Conservation (phyloP, 345 rosid species). For the Salix viminalis region DNA sequence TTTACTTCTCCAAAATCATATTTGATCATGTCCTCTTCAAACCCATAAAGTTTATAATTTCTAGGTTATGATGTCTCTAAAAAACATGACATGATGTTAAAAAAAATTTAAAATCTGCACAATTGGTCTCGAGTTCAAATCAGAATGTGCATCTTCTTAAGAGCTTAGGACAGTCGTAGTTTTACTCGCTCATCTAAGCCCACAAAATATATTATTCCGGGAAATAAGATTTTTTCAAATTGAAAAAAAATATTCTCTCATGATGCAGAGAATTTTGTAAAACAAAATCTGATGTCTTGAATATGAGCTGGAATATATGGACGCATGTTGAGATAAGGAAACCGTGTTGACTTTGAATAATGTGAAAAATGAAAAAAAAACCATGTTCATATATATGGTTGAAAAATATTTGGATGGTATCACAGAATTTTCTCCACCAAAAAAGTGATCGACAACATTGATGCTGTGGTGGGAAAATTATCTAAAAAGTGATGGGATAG, state of each 20-base stretch:
- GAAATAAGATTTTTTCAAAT: too few relatives aligned
- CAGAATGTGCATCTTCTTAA: fast-evolving
- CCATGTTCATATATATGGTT: background rate
- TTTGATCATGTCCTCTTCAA: background rate
- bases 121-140: too few relatives aligned
- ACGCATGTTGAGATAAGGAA: background rate
- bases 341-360: background rate
- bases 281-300: background rate
- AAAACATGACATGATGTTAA: too few relatives aligned
- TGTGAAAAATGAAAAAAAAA: background rate
- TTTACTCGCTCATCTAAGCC: fast-evolving
- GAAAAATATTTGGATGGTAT: background rate
- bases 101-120: fast-evolving
- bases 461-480: background rate
- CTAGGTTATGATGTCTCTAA: too few relatives aligned
- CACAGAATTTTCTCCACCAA: background rate
- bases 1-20: background rate
- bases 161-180: too few relatives aligned
- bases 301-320: background rate
- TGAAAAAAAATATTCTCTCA: background rate
- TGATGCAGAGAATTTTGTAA: background rate
- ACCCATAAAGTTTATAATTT: background rate
- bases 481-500: background rate
- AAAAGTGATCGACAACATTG: background rate
- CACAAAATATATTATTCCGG: fast-evolving